A percentile compares a stretch with the other conserved stretches of the same genome.
Conservation (phyloP, 768 basidiomycete species). For the Psilocybe tampanensis region DNA sequence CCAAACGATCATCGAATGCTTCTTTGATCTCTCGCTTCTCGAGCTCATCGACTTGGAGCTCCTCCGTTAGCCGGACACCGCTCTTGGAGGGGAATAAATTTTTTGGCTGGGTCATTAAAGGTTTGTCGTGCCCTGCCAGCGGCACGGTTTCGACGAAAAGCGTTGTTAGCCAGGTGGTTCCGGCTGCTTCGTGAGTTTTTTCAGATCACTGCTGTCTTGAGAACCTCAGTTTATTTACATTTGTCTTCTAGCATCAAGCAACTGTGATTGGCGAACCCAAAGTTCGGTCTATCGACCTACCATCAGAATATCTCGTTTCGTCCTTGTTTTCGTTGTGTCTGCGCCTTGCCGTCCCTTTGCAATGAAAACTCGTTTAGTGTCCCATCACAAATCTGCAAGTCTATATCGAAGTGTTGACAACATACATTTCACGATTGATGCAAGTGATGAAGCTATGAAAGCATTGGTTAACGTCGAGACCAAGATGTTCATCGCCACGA, state of each 20-base stretch:
- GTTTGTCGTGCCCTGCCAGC: background rate
- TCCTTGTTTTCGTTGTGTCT: no score
- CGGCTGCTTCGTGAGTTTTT: constrained; percentile 12
- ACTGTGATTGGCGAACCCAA: no score
- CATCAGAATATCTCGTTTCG: no score
- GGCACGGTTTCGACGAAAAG: background rate
- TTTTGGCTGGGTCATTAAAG: background rate
- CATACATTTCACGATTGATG: no score
- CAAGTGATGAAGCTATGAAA: no score
- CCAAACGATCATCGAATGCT: background rate
- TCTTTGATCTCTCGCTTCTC: background rate
- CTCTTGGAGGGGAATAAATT: background rate
- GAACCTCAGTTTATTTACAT: background rate
- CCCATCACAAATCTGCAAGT: no score
- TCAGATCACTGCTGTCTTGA: background rate
- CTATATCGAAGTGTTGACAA: no score
- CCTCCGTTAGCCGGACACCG: background rate
- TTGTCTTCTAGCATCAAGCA: background rate
- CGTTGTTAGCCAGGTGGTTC: constrained; percentile 8
- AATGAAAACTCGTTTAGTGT: no score
- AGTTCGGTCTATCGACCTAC: no score
- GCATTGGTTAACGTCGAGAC: no score
- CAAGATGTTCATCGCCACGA: no score
- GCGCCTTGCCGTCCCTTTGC: no score
- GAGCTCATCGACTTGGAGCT: background rate